Evolutionary conservation across 371 early-diverging fungal genomes (phyloP).

Genomic region (Amoeboaphelidium occidentale): DNA sequence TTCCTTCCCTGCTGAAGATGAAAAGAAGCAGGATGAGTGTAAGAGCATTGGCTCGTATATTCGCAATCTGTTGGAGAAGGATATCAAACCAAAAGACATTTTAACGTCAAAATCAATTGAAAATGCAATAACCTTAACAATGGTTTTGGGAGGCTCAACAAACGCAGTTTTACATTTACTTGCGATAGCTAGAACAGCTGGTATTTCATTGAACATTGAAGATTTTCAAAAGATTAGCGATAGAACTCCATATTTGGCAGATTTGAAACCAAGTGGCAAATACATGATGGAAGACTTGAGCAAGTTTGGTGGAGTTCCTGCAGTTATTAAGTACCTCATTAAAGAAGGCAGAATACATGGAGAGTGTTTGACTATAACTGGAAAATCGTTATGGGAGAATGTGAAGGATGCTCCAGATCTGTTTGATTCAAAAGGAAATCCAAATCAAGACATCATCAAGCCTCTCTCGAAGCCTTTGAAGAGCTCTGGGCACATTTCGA

Average conservation of each 20-base stretch:
- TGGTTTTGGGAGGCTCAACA: conserved; percentile 84
- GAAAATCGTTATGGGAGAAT: conserved; percentile 76
- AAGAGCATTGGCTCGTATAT: conserved; percentile 52
- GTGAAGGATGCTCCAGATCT: conserved; percentile 39
- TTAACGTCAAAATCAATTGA: conserved; percentile 78
- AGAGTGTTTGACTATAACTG: conserved; percentile 72
- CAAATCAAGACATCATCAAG: conserved; percentile 62
- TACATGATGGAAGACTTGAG: conserved; percentile 87
- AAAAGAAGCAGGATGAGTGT: conserved; percentile 68
- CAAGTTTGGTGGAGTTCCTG: conserved; percentile 66
- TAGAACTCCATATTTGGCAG: conserved; percentile 73
- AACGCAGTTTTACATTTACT: conserved; percentile 90
- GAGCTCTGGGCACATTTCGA: conserved; percentile 70
- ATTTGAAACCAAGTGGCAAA: conserved; percentile 84
- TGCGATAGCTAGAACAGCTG: conserved; percentile 66
- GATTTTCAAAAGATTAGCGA: conserved; percentile 79
- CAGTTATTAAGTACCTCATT: conserved; percentile 62
- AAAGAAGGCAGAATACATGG: conserved; percentile 53
- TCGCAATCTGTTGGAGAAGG: conserved; percentile 50
- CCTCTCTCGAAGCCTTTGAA: conserved; percentile 76
- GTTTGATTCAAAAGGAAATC: conserved; percentile 7
- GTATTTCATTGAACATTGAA: conserved; percentile 46
- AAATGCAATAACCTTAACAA: conserved; percentile 70
- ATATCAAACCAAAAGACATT: conserved; percentile 76
- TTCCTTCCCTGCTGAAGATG: conserved; percentile 63